These are phyloP conservation scores for Rubroshorea leprosula DNA, from an alignment of 345 rosid genomes.

Conservation along the genomic window DNA sequence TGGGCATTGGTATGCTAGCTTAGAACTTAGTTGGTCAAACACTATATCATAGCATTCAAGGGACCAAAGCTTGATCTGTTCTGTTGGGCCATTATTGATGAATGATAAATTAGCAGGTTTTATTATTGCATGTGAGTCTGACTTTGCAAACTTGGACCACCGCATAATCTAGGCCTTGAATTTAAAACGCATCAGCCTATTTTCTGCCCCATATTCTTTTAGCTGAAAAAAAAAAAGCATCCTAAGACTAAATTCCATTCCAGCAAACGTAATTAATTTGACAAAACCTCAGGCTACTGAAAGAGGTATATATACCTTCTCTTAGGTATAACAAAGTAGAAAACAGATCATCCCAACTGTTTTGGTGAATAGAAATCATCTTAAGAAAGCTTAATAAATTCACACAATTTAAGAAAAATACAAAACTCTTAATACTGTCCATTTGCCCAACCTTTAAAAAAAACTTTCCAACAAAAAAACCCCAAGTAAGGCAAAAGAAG, in stretches of 20 bases:
- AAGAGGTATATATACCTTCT: neutral
- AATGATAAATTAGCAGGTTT: neutral
- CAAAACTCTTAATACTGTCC: too few species aligned
- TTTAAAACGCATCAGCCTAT: neutral
- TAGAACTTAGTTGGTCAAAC: too few species aligned
- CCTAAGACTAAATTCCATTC: neutral
- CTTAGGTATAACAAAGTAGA: neutral
- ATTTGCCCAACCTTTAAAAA: too few species aligned
- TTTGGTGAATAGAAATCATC: neutral
- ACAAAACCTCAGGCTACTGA: neutral
- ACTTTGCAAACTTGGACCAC: neutral
- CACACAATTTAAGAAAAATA: neutral
- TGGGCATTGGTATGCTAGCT: neutral
- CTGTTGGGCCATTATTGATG: neutral
- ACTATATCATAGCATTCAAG: neutral
- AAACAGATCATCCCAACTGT: too few species aligned
- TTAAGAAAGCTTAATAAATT: neutral
- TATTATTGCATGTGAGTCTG: neutral
- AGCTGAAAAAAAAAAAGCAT: too few species aligned
- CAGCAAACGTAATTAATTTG: neutral
- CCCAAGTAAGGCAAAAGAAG: too few species aligned
- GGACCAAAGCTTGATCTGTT: neutral
- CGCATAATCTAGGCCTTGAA: neutral
- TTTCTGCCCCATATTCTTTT: neutral
- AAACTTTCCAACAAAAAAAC: too few species aligned